These are phyloP conservation scores for Hirsutella minnesotensis DNA, from an alignment of 2,329 filamentous ascomycete genomes.

Conservation along the genomic window DNA sequence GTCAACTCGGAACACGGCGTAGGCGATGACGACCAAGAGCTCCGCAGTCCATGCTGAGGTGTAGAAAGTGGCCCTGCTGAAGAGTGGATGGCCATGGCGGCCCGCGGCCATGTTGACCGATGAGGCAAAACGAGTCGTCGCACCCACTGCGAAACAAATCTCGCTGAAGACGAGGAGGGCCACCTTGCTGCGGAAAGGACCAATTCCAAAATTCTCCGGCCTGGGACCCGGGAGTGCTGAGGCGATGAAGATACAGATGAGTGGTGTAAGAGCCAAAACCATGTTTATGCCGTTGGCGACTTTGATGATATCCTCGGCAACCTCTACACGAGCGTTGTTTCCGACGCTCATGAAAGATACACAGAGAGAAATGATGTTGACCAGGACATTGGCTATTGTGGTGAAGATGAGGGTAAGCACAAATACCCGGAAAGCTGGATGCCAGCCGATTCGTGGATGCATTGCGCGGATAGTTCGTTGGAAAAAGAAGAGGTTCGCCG, in stretches of 20 bases:
- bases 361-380: constrained; percentile 17
- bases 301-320: constrained; percentile 8
- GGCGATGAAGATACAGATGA: constrained; percentile 11
- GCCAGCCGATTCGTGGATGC: constrained; percentile 23
- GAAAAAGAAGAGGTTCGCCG: constrained; percentile 25
- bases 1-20: neutral
- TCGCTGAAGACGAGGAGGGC: constrained; percentile 13
- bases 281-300: constrained; percentile 10
- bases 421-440: constrained; percentile 12
- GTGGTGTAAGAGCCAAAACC: constrained; percentile 10
- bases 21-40: neutral
- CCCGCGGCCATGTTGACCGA: constrained; percentile 11
- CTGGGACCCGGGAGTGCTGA: constrained; percentile 14
- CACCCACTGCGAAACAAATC: constrained; percentile 9
- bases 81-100: constrained; percentile 11
- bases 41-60: constrained; percentile 18
- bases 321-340: neutral
- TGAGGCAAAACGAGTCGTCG: constrained; percentile 12
- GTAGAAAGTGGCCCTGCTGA: constrained; percentile 21
- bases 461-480: constrained; percentile 25
- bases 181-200: constrained; percentile 17
- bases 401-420: constrained; percentile 15
- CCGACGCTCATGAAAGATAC: constrained; percentile 11
- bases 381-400: constrained; percentile 15
- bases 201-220: constrained; percentile 20